Evolutionary conservation across 2,329 filamentous ascomycete species (phyloP).

Genomic region (Ramichloridium luteum): DNA sequence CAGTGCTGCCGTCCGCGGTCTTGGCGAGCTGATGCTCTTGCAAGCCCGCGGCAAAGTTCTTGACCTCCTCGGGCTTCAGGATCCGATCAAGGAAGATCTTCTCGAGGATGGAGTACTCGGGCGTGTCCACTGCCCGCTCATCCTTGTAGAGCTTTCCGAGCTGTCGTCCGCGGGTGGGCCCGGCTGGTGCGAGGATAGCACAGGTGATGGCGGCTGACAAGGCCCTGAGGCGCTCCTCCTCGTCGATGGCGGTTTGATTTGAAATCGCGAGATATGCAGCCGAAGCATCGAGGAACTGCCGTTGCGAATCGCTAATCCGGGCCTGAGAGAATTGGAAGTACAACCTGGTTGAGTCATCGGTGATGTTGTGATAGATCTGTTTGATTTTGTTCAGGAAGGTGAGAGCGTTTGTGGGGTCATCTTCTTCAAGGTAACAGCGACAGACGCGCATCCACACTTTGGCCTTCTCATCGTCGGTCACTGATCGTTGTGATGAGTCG

Average conservation of each 20-base stretch:
- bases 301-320: constrained; percentile 80
- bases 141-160: constrained; percentile 87
- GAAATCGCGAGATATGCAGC: constrained; percentile 81
- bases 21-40: constrained; percentile 80
- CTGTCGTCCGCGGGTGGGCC: constrained; percentile 66
- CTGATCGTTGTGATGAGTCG: constrained; percentile 74
- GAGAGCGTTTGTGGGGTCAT: constrained; percentile 76
- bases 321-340: constrained; percentile 88
- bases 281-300: constrained; percentile 78
- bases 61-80: constrained; percentile 68
- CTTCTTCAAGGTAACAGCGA: constrained; percentile 84
- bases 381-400: constrained; percentile 90
- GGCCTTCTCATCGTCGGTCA: constrained; percentile 71
- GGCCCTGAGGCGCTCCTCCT: constrained; percentile 74
- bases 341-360: constrained; percentile 60
- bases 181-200: constrained; percentile 82
- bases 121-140: constrained; percentile 61
- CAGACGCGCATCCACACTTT: constrained; percentile 87
- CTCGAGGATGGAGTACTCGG: constrained; percentile 80
- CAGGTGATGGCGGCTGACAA: constrained; percentile 82
- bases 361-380: constrained; percentile 71
- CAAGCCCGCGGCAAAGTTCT: constrained; percentile 69
- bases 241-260: constrained; percentile 64
- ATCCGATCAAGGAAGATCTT: constrained; percentile 95
- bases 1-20: constrained; percentile 82